Evolutionary conservation across 1,284 basidiomycete species (phyloP), one percentile per base, ranked within the genome.

Genomic region (Cerioporus squamosus): DNA sequence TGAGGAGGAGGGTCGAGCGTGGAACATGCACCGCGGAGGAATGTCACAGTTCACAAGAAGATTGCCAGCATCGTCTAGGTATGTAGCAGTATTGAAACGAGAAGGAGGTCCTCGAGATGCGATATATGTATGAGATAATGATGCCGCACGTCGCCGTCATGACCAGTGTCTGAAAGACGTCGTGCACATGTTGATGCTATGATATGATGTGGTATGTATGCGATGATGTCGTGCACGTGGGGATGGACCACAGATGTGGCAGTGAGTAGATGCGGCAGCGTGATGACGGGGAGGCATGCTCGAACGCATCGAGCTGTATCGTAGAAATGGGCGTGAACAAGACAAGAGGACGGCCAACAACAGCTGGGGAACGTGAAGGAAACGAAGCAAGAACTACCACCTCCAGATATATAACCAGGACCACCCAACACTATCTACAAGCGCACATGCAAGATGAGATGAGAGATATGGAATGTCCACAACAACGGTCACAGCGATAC

Each of bases 1-100:
- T 31, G 5, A 3, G 10, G 33, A 12, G 8, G 10, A 18, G 5
- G n/a, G 40, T 10, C 22, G 5, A 26, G 5, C 31, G 1, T 15
- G 31, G 18, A 17, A 31, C 23, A 40, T 47, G 46, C 18, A 24
- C n/a, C 23, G 44, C 20, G 44, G 20, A 9, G 40, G 40, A 6
- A 9, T 40, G 38, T 15, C n/a, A n/a, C 39, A 44, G 43, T 6
- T 23, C 43, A 15, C 23, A 15, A 22, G 33, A 36, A 36, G 33
- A 58, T 50, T 49, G 51, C 56, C 45, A 49, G 56, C 51, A 58
- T 36, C 56, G 17, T 31, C 17, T 20, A 20, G 29, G 43, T 51
- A 20, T 39, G 43, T 51, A 44, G 4, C 10, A 40, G 24, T 7
- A 17, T 9, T n/a, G 31, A 26, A 8, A 31, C 53, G 46, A 55